Conservation (phyloP, 345 rosid genomes). For the Luvunga scandens region DNA sequence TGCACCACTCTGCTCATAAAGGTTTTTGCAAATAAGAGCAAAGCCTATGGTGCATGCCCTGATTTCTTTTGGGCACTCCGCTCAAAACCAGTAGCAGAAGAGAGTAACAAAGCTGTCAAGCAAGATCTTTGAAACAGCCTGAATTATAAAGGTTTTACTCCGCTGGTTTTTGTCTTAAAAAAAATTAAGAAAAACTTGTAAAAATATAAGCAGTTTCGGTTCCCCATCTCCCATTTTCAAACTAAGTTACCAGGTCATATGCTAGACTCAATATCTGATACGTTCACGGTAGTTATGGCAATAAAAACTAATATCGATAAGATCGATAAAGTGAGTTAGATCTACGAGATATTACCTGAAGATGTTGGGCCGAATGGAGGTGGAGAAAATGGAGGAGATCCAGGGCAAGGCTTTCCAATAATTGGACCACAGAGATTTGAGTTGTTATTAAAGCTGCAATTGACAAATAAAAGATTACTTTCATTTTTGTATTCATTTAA, state of each 20-base stretch:
- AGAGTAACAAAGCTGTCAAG: background rate
- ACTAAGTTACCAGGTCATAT: background rate
- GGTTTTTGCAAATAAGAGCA: too few relatives aligned
- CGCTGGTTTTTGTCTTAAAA: too few relatives aligned
- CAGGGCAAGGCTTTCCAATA: slow-evolving; percentile 90
- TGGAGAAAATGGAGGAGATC: slow-evolving; percentile 98
- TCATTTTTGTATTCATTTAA: slow-evolving; percentile 1
- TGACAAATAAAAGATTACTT: background rate
- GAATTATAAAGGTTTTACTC: too few relatives aligned
- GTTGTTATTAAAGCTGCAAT: slow-evolving; percentile 92
- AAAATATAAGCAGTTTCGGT: too few relatives aligned
- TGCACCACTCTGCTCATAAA: background rate
- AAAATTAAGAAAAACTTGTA: too few relatives aligned
- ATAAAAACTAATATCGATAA: background rate
- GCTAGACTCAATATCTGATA: background rate
- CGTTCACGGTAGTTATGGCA: background rate
- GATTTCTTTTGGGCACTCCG: too few relatives aligned
- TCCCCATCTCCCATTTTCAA: too few relatives aligned
- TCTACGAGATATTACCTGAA: slow-evolving; percentile 43
- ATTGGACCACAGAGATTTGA: slow-evolving; percentile 88
- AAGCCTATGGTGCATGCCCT: too few relatives aligned
- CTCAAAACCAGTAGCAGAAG: too few relatives aligned
- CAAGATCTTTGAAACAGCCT: background rate
- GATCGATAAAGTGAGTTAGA: too few relatives aligned
- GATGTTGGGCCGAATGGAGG: slow-evolving; percentile 90